Evolutionary conservation across 345 rosid genomes (phyloP).

Genomic region (Diplotaxis tenuifolia): DNA sequence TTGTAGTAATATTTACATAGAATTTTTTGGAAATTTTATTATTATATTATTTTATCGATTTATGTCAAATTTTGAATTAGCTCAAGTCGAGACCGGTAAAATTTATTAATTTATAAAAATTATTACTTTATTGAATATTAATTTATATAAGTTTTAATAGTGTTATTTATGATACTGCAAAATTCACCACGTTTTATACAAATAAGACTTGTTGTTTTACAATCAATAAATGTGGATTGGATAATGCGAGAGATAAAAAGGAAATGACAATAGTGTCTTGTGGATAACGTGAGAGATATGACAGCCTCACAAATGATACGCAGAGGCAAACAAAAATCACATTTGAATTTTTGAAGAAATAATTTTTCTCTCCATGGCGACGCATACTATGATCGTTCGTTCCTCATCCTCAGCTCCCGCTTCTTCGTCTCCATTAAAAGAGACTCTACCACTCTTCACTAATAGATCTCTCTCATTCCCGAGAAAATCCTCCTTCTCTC

Average conservation of each 20-base stretch:
- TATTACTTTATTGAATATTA: too few relatives aligned
- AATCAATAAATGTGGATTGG: background rate
- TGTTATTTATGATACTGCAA: background rate
- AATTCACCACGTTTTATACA: background rate
- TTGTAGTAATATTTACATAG: too few relatives aligned
- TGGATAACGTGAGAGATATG: slow-evolving; percentile 21
- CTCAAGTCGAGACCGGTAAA: too few relatives aligned
- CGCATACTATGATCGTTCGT: slow-evolving; percentile 37
- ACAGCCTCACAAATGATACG: slow-evolving; percentile 24
- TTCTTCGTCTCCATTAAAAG: slow-evolving; percentile 39
- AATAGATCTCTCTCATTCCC: slow-evolving; percentile 36
- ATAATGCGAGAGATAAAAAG: background rate
- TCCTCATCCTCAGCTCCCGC: slow-evolving; percentile 29
- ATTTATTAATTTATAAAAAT: too few relatives aligned
- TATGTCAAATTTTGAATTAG: too few relatives aligned
- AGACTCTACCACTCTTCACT: slow-evolving; percentile 33
- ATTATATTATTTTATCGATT: too few relatives aligned
- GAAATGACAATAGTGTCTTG: background rate
- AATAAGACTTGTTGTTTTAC: background rate
- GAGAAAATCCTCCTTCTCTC: slow-evolving; percentile 46
- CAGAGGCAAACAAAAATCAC: background rate
- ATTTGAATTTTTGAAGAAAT: slow-evolving; percentile 4
- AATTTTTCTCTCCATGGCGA: slow-evolving; percentile 47
- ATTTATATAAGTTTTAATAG: too few relatives aligned
- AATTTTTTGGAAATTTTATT: too few relatives aligned